Percentiles rank a stretch among this genome's conserved stretches.
Conservation (phyloP, 2,329 filamentous ascomycete genomes). For the Colletotrichum orbiculare region DNA sequence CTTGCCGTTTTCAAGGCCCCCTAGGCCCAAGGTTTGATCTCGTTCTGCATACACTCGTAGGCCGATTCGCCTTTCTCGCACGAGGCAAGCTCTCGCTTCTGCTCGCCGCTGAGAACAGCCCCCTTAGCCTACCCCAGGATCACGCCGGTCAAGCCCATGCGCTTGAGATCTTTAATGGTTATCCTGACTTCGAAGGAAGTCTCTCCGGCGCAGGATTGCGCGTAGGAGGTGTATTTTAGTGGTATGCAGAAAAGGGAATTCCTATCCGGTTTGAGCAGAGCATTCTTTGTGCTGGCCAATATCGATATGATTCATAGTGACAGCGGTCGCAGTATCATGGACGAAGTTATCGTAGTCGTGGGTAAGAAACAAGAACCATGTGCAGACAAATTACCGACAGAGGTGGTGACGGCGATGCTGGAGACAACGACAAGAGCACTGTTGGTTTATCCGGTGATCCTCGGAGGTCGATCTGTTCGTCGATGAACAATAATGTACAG, state of each 20-base stretch:
- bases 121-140: slow-evolving; percentile 88
- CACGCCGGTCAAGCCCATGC: slow-evolving; percentile 83
- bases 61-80: slow-evolving; percentile 60
- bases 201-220: slow-evolving; percentile 91
- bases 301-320: slow-evolving; percentile 75
- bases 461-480: not conserved
- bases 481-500: too few species aligned
- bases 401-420: slow-evolving; percentile 46
- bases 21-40: slow-evolving; percentile 77
- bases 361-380: slow-evolving; percentile 76
- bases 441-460: not conserved
- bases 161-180: slow-evolving; percentile 74
- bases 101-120: slow-evolving; percentile 73
- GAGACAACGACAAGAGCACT: not conserved
- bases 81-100: slow-evolving; percentile 57
- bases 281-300: slow-evolving; percentile 75
- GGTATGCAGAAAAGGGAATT: slow-evolving; percentile 78
- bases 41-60: slow-evolving; percentile 61
- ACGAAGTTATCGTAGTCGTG: slow-evolving; percentile 77
- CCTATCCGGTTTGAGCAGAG: slow-evolving; percentile 77
- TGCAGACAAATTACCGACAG: slow-evolving; percentile 75
- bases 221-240: slow-evolving; percentile 87
- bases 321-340: slow-evolving; percentile 73
- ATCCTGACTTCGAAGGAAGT: slow-evolving; percentile 73
- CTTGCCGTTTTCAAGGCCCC: slow-evolving; percentile 80